Evolutionary conservation across 768 basidiomycete species (phyloP), one percentile per base, ranked within the genome.

Genomic region (Trametes cingulata): DNA sequence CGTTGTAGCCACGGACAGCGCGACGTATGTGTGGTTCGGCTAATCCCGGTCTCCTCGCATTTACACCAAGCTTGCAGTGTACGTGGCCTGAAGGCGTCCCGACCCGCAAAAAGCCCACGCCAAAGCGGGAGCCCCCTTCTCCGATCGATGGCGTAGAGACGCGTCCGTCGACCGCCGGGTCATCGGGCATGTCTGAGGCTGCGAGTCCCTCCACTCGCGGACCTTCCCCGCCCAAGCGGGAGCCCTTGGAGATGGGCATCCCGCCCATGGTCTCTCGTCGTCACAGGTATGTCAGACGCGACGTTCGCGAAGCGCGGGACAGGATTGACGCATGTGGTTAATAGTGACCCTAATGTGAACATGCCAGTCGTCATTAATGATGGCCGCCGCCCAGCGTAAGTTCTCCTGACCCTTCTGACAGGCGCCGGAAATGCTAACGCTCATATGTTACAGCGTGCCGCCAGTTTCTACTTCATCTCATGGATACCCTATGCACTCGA

Each of bases 71-170:
- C 41, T 45, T 22, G 37, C 55, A 63, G 91, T 92, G 91, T 71
- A 89, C 85, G 50, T 93, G 91, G 91, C 91, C 91, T 7, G 90
- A 92, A 68, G 86, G 84, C 7, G 82, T 85, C n/a, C 85, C 88
- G 25, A 72, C 83, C 35, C 82, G 88, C 60, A 91, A 89, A 75
- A 88, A 88, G 74, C 77, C 83, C 29, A 59, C 80, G 1, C 72
- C 78, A 1, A 78, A 82, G 65, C 85, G 85, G 68, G 68, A 70
- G 36, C 56, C 69, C 1, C 52, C 65, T n/a, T 58, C 65, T 10
- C 85, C 87, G 49, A 78, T 83, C 12, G 67, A 78, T 20, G 68
- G 69, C 27, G 47, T 64, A 35, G 87, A 88, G 61, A 82, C 81
- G 39, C 77, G 85, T 33, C 88, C 88, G 35, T 90, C 87, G 1